Evolutionary conservation across 2,329 filamentous ascomycete genomes (phyloP).

Genomic region (Calonectria hongkongensis): DNA sequence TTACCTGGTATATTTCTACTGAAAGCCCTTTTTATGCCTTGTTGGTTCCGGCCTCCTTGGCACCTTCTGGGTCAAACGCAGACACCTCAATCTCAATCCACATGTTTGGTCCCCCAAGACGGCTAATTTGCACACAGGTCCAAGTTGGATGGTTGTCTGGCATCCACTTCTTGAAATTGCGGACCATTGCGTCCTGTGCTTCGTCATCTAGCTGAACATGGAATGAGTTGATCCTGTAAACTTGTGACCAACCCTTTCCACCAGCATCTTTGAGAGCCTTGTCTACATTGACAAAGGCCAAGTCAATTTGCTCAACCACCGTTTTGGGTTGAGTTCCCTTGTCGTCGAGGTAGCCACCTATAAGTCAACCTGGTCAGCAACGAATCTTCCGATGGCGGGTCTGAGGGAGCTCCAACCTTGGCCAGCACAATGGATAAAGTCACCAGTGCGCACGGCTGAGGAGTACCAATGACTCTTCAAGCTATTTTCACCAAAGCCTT

Average conservation of each 20-base stretch:
- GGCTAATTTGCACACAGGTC: conserved; percentile 17
- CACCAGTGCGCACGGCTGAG: not conserved
- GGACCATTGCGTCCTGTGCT: not conserved
- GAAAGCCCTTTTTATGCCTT: not conserved
- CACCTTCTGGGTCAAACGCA: conserved; percentile 11
- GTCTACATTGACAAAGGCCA: conserved; percentile 17
- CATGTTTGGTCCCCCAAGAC: conserved; percentile 14
- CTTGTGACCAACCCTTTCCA: conserved; percentile 27
- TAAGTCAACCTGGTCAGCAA: not conserved
- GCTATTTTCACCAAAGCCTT: not conserved
- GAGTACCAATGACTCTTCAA: not conserved
- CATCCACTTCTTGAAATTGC: conserved; percentile 28
- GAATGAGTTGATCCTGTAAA: conserved; percentile 24
- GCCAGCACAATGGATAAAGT: conserved; percentile 1
- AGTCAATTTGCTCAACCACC: conserved; percentile 13
- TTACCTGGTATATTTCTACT: too few species aligned
- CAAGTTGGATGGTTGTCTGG: conserved; percentile 11
- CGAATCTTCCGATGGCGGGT: not conserved
- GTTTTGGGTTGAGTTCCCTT: conserved; percentile 5
- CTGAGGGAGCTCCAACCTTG: not conserved
- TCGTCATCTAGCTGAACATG: conserved; percentile 14
- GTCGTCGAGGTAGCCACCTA: not conserved
- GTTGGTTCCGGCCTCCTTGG: not conserved
- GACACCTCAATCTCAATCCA: conserved; percentile 27
- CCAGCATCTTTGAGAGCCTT: not conserved